phyloP scores from a whole-genome alignment of 1,284 basidiomycete species.

The Sporisorium reilianum region DNA sequence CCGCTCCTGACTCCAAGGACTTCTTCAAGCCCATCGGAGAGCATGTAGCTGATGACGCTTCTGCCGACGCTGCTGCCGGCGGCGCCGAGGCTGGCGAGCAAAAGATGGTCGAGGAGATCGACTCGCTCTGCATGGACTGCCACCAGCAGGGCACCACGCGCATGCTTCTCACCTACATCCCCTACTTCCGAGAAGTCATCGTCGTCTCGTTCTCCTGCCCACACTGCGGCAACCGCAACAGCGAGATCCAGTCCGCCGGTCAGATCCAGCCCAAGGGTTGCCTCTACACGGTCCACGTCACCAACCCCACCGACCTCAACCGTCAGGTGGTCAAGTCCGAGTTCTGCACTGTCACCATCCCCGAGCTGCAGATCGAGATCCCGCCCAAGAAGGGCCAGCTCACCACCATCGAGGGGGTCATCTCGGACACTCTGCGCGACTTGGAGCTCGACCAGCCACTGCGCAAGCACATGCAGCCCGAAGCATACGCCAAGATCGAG shows the following conservation, averaged over 20 bases:
- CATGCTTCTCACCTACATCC: conserved; percentile 92
- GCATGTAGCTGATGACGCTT: conserved; percentile 36
- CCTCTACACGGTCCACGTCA: conserved; percentile 84
- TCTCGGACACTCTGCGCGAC: conserved; percentile 87
- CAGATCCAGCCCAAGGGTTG: conserved; percentile 77
- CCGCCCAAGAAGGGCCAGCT: conserved; percentile 87
- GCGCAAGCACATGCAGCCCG: conserved; percentile 84
- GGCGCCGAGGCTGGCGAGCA: conserved; percentile 34
- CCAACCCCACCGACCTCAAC: conserved; percentile 80
- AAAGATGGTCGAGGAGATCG: conserved; percentile 73
- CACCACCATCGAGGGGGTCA: conserved; percentile 93
- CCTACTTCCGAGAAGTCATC: conserved; percentile 95
- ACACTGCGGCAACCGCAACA: conserved; percentile 89
- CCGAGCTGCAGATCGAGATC: conserved; percentile 91
- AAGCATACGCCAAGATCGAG: conserved; percentile 83
- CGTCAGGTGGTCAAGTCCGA: conserved; percentile 94
- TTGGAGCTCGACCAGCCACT: conserved; percentile 86
- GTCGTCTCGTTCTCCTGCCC: conserved; percentile 96
- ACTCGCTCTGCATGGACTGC: conserved; percentile 95
- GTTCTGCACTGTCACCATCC: conserved; percentile 83
- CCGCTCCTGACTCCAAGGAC: conserved; percentile 24
- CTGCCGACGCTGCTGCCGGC: conserved; percentile 14
- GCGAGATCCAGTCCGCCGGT: conserved; percentile 93
- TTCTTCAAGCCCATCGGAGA: conserved; percentile 64
- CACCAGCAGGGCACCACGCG: conserved; percentile 91